Conservation (phyloP, 257 asterid genomes). For the Solanum clarkiae region DNA sequence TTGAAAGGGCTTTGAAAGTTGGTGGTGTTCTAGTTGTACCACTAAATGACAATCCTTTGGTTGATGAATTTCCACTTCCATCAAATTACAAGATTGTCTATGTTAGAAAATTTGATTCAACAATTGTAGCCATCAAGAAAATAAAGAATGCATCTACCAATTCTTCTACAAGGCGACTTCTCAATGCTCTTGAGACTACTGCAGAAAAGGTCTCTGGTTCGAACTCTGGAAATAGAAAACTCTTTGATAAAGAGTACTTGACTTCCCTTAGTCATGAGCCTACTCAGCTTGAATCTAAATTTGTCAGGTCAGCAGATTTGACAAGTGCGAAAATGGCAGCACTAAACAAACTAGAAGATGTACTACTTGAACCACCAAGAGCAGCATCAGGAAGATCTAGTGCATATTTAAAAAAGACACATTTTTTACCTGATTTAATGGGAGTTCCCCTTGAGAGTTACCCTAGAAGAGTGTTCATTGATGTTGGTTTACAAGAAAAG, state of each 20-base stretch:
- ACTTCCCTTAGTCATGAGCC: not conserved
- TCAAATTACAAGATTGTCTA: constrained; percentile 11
- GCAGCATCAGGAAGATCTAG: constrained; percentile 29
- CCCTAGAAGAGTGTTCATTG: constrained; percentile 32
- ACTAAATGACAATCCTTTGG: not conserved
- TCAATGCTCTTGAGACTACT: not conserved
- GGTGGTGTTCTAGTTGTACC: constrained; percentile 11
- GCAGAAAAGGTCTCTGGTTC: not conserved
- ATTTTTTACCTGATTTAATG: constrained; percentile 34
- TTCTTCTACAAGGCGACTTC: not conserved
- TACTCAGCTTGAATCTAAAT: not conserved
- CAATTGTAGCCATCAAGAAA: constrained; percentile 13
- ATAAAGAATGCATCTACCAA: not conserved
- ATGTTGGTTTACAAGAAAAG: constrained; percentile 1
- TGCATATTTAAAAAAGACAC: constrained; percentile 8
- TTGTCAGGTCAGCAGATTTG: not conserved
- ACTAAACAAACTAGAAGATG: constrained; percentile 21
- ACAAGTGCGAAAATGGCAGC: constrained; percentile 10
- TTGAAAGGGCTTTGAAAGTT: constrained; percentile 12
- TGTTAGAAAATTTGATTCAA: constrained; percentile 10
- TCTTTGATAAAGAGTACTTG: not conserved
- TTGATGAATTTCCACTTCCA: constrained; percentile 8
- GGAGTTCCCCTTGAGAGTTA: constrained; percentile 27
- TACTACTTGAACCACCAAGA: constrained; percentile 28
- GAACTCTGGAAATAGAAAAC: not conserved